A percentile compares a stretch with the other conserved stretches of the same genome.
Conservation (phyloP, 1,284 basidiomycete genomes). For the Ceratobasidium sp. region DNA sequence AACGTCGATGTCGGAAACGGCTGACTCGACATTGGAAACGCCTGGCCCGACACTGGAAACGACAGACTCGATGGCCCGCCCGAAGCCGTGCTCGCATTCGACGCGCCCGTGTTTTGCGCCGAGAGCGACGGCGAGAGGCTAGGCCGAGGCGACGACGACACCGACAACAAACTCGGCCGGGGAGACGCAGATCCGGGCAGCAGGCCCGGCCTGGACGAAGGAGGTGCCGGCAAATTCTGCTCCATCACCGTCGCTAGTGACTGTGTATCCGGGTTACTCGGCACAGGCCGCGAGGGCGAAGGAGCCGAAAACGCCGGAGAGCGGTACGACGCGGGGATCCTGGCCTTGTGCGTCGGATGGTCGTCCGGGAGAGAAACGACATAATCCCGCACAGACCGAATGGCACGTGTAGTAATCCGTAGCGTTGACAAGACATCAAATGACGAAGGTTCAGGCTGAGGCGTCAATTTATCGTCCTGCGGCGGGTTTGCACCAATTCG, state of each 20-base stretch:
- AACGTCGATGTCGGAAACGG: too few species aligned
- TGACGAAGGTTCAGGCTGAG: conserved; percentile 30
- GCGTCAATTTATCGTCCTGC: conserved; percentile 29
- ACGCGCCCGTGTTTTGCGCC: conserved; percentile 21
- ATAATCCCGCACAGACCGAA: conserved; percentile 85
- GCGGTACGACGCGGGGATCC: conserved; percentile 1
- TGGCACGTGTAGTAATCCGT: conserved; percentile 79
- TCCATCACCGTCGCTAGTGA: conserved; percentile 6
- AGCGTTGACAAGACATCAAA: conserved; percentile 75
- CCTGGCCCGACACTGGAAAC: too few species aligned
- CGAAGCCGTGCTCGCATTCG: not conserved
- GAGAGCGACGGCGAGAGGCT: not conserved
- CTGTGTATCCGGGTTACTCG: conserved; percentile 2
- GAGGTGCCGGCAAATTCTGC: conserved; percentile 1
- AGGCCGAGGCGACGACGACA: conserved; percentile 45
- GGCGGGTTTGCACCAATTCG: conserved; percentile 56
- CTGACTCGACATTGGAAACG: too few species aligned
- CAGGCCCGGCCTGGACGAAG: not conserved
- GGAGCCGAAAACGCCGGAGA: conserved; percentile 33
- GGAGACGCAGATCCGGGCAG: conserved; percentile 12
- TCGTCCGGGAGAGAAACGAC: conserved; percentile 83
- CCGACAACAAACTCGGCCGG: not conserved
- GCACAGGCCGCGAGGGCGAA: not conserved
- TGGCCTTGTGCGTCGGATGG: conserved; percentile 38
- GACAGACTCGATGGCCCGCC: not conserved